Base-by-base conservation (phyloP, 192 early-diverging fungal genomes). In the Coemansia sp. region DNA sequence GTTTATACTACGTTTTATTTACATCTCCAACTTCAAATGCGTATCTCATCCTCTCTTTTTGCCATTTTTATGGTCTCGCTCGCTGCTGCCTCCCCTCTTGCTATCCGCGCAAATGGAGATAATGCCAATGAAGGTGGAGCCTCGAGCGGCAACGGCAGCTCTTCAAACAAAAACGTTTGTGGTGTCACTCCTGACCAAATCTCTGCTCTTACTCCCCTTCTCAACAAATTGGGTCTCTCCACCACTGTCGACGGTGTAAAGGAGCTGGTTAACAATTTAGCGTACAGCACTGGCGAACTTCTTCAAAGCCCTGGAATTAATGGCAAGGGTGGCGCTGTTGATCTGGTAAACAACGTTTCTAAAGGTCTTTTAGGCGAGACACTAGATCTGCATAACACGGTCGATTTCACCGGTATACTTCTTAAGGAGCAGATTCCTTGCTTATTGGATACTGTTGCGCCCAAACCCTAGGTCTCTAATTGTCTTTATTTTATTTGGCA, bases 221-320 rank as follows among this genome's bases (percentile, higher is more conserved):
- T 72, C 38, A 51, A 72, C 53, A 64, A 64, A 53, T 62, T 72
- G 3, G 69, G 69, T 13, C 58, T 72, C 1, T 60, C 61, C 1
- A 55, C 58, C 32, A 72, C 69, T 0, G 61, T 72, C 28, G 40
- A 72, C n/a, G 69, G 62, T 1, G 69, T 72, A 26, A 72, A 72
- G 50, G 51, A 65, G 48, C 61, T 72, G 28, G 69, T 72, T 26
- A 53, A 72, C 29, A 64, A 64, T n/a, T 32, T 72, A 2, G 35
- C 60, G 14, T 27, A 39, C 47, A 48, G 53, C 33, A 48, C 56
- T 17, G 69, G 53, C 17, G 69, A 50, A 6, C 57, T 65, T 11
- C 69, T 72, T 8, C 57, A 55, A 32, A 64, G 69, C 44, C 49
- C 52, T 2, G 62, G 42, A 1, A 41, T 72, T 41, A 64, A 60